Percentiles rank a stretch among this genome's conserved stretches.
Conservation (phyloP, 2,329 filamentous ascomycete genomes). For the Mollisiaceae sp. region DNA sequence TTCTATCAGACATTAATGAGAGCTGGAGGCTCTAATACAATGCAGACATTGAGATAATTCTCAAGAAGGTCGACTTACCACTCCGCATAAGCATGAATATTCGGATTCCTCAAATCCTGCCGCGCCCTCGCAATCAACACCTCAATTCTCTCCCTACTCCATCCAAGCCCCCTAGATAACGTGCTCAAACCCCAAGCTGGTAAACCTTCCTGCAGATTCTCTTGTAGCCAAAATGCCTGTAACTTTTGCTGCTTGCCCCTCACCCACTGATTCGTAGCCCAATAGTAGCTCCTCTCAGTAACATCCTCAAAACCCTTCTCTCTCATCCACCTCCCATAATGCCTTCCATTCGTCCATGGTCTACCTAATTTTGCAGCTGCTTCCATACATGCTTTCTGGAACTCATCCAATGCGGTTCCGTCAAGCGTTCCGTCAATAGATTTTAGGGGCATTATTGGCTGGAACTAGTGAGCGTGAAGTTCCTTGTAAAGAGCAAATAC, state of each 20-base stretch:
- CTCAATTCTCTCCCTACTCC: conserved; percentile 14
- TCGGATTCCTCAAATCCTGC: conserved; percentile 15
- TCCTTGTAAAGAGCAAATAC: too few species aligned
- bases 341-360: conserved; percentile 1
- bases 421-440: background rate
- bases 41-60: too few species aligned
- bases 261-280: conserved; percentile 13
- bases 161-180: conserved; percentile 9
- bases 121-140: conserved; percentile 9
- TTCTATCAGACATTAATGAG: too few species aligned
- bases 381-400: conserved; percentile 12
- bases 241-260: conserved; percentile 16
- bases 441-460: conserved; percentile 2
- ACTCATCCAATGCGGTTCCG: background rate
- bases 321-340: conserved; percentile 15
- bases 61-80: too few species aligned
- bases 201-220: conserved; percentile 13
- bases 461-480: too few species aligned
- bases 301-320: conserved; percentile 19
- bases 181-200: conserved; percentile 8
- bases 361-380: conserved; percentile 4
- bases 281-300: conserved; percentile 14
- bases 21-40: too few species aligned
- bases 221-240: conserved; percentile 15
- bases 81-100: conserved; percentile 20